Evolutionary conservation across 352 stramenopile genomes (phyloP).

Genomic region (Pythium pyrilobum): DNA sequence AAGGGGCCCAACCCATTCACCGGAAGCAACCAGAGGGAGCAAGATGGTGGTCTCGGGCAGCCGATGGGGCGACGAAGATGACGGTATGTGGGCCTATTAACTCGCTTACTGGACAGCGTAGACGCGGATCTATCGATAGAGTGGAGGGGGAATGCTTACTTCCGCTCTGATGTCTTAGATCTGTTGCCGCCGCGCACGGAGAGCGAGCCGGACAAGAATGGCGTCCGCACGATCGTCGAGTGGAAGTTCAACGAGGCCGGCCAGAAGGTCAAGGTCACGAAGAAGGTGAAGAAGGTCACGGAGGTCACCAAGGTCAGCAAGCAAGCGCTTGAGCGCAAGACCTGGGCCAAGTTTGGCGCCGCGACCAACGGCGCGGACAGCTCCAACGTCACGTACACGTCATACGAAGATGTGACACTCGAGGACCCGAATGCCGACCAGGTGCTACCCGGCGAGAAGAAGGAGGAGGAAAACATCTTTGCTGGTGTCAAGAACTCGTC

Average conservation of each 20-base stretch:
- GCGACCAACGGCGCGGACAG: conserved; percentile 63
- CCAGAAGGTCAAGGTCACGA: conserved; percentile 90
- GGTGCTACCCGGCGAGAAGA: conserved; percentile 82
- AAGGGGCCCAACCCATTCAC: not conserved
- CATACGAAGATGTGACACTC: conserved; percentile 74
- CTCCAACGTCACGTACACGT: conserved; percentile 85
- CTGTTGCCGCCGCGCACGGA: conserved; percentile 76
- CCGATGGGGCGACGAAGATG: conserved; percentile 75
- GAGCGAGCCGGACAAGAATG: conserved; percentile 74
- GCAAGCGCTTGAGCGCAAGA: conserved; percentile 73
- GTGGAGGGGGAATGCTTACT: too few relatives aligned
- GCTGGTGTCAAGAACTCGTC: conserved; percentile 84
- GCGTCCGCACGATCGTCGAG: conserved; percentile 83
- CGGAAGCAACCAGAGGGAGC: not conserved
- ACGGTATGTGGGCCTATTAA: conserved; percentile 31
- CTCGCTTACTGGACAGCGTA: too few relatives aligned
- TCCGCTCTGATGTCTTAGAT: too few relatives aligned
- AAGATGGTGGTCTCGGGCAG: conserved; percentile 69
- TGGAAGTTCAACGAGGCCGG: conserved; percentile 87
- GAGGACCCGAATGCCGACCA: conserved; percentile 87
- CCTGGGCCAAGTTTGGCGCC: conserved; percentile 82
- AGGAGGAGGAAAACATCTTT: conserved; percentile 87
- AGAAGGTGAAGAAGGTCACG: conserved; percentile 86
- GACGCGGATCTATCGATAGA: too few relatives aligned
- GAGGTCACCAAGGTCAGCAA: conserved; percentile 83